A percentile compares a stretch with the other conserved stretches of the same genome.
These are phyloP conservation scores for Suillus variegatus DNA, from an alignment of 768 basidiomycete genomes.

Conservation along the genomic window DNA sequence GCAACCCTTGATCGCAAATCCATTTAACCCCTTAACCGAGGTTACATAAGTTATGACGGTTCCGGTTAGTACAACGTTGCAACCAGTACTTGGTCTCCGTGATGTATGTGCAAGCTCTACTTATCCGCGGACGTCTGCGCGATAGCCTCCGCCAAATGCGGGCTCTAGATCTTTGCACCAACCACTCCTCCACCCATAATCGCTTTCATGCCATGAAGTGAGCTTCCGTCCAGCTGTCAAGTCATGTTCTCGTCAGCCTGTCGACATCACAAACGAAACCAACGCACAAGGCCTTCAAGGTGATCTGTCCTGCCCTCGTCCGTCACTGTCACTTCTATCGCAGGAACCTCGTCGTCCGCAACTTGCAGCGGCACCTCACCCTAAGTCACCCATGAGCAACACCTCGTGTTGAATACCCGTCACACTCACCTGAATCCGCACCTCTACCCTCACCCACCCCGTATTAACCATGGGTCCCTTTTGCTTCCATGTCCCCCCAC, in stretches of 20 bases:
- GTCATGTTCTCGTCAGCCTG: neutral
- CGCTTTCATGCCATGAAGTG: constrained; percentile 1
- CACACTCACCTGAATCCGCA: constrained; percentile 47
- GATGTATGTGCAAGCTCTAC: neutral
- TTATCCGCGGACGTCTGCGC: neutral
- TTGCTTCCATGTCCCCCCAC: constrained; percentile 23
- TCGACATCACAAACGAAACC: no score
- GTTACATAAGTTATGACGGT: no score
- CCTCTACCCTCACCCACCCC: constrained; percentile 60
- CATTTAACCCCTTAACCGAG: no score
- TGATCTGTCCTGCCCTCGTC: constrained; percentile 60
- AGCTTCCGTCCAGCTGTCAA: neutral
- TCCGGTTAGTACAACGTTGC: no score
- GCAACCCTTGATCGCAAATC: no score
- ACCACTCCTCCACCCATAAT: constrained; percentile 1
- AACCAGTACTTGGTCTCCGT: neutral
- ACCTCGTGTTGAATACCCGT: neutral
- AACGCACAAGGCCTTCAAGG: constrained; percentile 55
- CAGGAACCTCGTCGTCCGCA: constrained; percentile 29
- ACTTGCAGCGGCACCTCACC: constrained; percentile 26
- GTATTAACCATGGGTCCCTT: constrained; percentile 54
- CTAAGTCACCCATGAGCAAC: constrained; percentile 20
- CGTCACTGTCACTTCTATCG: constrained; percentile 46
- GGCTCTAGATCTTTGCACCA: neutral
- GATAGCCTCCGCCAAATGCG: neutral